Base-by-base conservation (phyloP, 768 basidiomycete species). In the Peribolospora baueri region DNA sequence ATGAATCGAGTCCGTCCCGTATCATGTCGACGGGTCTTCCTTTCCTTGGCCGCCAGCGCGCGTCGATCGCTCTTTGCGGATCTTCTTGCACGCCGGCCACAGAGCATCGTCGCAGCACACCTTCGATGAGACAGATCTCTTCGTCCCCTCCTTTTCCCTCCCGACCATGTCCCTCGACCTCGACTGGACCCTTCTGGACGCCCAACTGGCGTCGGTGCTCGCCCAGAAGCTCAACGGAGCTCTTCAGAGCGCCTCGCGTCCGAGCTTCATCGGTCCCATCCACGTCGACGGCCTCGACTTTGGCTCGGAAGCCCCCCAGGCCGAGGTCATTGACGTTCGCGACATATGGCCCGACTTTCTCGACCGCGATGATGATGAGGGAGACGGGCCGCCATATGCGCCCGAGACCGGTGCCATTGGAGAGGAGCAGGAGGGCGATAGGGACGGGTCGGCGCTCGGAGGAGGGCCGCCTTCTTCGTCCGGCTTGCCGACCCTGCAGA, bases 271-370 rank as follows among this genome's bases (percentile, higher is more conserved):
- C 43, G 93, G 93, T 2, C 87, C 90, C 10, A 77, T 97, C 56
- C 75, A 80, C 57, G 78, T 97, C 54, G 80, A 79, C 2, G 78
- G 80, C 3, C 75, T 97, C 54, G 83, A 86, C 56, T 90, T 98
- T 68, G 93, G 93, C 41, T 76, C 80, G 0, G 70, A 71, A 14
- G 65, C 79, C 3, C 93, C 93, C 4, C 81, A 88, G 57, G 75
- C 90, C 36, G 85, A 93, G 66, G 75, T 97, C 53, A 79, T 84
- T 54, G 93, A 93, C 69, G 69, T 97, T 52, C 75, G 86, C 50
- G 87, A 95, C 71, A 85, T 97, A 56, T 85, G 90, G 69, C 80
- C 79, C 53, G 90, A 91, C 66, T 97, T 97, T 64, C 76, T 93
- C 54, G 84, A 88, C 57, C 82, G 82, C 60, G 81, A 84, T 61